Percentiles rank a stretch among this genome's conserved stretches.
These are phyloP conservation scores for Amanita thiersii DNA, from an alignment of 768 basidiomycete species.

Conservation along the genomic window DNA sequence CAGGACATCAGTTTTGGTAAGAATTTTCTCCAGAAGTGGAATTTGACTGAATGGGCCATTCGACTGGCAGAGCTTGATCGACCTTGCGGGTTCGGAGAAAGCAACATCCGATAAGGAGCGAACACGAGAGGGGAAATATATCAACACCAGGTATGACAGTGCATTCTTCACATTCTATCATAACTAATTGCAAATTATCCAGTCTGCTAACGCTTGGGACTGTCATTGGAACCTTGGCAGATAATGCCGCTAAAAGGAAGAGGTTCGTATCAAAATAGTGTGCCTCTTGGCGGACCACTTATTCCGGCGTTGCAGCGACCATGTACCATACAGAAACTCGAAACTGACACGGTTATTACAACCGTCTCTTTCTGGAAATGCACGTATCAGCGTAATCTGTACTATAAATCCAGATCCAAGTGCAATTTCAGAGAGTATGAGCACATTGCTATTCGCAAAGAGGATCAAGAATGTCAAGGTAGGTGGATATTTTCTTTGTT, in stretches of 20 bases:
- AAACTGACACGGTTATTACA: constrained; percentile 93
- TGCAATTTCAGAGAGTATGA: constrained; percentile 79
- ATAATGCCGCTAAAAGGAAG: constrained; percentile 75
- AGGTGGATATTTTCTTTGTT: constrained; percentile 12
- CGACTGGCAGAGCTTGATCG: constrained; percentile 68
- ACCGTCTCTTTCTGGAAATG: constrained; percentile 91
- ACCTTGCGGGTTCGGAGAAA: constrained; percentile 94
- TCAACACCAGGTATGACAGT: constrained; percentile 69
- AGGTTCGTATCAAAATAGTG: constrained; percentile 28
- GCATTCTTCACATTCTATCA: background rate
- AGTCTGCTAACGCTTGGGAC: constrained; percentile 89
- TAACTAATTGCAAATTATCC: constrained; percentile 8
- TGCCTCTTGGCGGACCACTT: background rate
- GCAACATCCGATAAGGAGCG: constrained; percentile 94
- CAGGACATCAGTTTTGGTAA: constrained; percentile 66
- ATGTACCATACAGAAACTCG: constrained; percentile 92
- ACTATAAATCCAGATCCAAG: constrained; percentile 82
- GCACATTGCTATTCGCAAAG: constrained; percentile 86
- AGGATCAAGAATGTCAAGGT: constrained; percentile 86
- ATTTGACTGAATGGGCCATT: constrained; percentile 7
- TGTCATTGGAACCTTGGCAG: constrained; percentile 87
- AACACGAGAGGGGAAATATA: constrained; percentile 94
- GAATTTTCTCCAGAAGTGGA: constrained; percentile 13
- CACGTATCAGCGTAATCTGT: constrained; percentile 92
- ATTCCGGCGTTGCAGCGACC: constrained; percentile 42